Conservation (phyloP, 2,329 filamentous ascomycete genomes). For the Curvularia eragrostidis region DNA sequence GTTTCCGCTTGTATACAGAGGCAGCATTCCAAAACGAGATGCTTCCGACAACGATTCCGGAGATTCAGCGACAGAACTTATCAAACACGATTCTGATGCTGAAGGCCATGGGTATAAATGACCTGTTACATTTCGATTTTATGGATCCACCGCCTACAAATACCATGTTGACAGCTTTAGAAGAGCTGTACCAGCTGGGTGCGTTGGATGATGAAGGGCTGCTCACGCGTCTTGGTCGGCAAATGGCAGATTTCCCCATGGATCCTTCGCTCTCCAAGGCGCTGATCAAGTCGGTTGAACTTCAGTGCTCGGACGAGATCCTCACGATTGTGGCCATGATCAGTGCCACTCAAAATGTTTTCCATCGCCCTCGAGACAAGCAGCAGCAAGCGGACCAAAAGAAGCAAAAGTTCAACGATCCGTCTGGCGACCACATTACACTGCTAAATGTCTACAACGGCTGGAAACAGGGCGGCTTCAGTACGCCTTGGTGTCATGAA, state of each 20-base stretch:
- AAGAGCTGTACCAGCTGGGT: constrained; percentile 90
- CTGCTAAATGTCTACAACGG: constrained; percentile 95
- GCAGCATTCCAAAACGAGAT: constrained; percentile 95
- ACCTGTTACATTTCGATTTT: constrained; percentile 95
- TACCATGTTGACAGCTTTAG: constrained; percentile 94
- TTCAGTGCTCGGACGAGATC: constrained; percentile 91
- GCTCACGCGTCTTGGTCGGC: constrained; percentile 86
- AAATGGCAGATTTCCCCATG: constrained; percentile 99
- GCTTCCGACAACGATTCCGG: constrained; percentile 93
- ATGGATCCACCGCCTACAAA: constrained; percentile 99
- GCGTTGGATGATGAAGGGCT: constrained; percentile 95
- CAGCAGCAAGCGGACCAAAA: constrained; percentile 96
- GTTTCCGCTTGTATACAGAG: constrained; percentile 92
- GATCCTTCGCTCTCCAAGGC: constrained; percentile 91
- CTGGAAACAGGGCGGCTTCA: constrained; percentile 88
- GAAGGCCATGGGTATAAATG: constrained; percentile 99
- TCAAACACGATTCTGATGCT: constrained; percentile 95
- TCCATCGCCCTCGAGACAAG: constrained; percentile 97
- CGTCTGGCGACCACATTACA: constrained; percentile 91
- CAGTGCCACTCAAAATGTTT: constrained; percentile 77
- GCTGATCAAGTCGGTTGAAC: constrained; percentile 84
- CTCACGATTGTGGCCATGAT: constrained; percentile 81
- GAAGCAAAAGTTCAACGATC: constrained; percentile 96
- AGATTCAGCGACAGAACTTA: constrained; percentile 94
- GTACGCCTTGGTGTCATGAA: constrained; percentile 92